phyloP scores from a whole-genome alignment of 257 asterid genomes.

The Pogostemon cablin region DNA sequence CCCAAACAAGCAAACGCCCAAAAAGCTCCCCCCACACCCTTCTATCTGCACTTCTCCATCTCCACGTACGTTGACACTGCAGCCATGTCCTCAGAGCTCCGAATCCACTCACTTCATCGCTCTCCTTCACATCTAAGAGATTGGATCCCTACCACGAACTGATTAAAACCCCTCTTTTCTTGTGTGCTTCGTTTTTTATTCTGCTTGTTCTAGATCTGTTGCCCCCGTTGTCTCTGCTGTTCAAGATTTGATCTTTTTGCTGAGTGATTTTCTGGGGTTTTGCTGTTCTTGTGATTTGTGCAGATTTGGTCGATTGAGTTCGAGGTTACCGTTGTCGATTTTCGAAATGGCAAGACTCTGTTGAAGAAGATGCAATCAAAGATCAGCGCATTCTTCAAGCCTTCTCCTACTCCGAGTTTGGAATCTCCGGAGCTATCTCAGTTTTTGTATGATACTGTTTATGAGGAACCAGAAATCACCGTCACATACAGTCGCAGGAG shows the following conservation, averaged over 20 bases:
- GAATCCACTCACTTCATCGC: conserved; percentile 22
- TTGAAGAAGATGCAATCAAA: conserved; percentile 54
- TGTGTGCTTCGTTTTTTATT: conserved; percentile 10
- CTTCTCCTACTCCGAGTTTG: conserved; percentile 31
- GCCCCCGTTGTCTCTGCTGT: not conserved
- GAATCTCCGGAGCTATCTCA: conserved; percentile 36
- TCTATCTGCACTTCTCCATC: conserved; percentile 29
- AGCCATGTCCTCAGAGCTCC: conserved; percentile 31
- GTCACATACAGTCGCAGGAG: conserved; percentile 45
- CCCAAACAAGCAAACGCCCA: not conserved
- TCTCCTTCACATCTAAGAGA: conserved; percentile 29
- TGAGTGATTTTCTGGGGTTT: conserved; percentile 17
- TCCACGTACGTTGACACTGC: conserved; percentile 36
- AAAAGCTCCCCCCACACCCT: conserved; percentile 19
- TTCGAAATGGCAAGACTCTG: not conserved
- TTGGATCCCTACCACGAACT: conserved; percentile 32
- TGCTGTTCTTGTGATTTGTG: conserved; percentile 5
- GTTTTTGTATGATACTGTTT: conserved; percentile 14
- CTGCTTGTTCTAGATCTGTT: conserved; percentile 31
- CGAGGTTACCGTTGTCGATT: not conserved
- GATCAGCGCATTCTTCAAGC: conserved; percentile 63
- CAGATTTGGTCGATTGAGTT: conserved; percentile 38
- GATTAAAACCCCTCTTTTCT: not conserved
- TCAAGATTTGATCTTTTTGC: conserved; percentile 30
- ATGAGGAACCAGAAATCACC: conserved; percentile 41